Evolutionary conservation across 352 stramenopile species (phyloP), one percentile per base, ranked within the genome.

Genomic region (Phytophthora parvispora): DNA sequence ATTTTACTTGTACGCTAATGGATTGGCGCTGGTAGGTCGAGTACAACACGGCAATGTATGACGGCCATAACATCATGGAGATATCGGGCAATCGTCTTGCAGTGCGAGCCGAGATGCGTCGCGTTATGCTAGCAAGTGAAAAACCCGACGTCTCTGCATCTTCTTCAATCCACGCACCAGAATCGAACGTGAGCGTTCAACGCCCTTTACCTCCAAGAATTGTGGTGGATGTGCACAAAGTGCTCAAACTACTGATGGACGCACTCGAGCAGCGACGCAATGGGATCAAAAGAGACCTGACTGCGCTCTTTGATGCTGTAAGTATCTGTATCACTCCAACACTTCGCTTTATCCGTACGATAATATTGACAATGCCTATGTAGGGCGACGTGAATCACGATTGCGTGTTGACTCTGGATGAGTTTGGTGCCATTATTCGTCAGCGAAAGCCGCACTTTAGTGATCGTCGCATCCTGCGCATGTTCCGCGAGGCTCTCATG

Each of bases 401-500:
- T 56, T 79, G 83, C 29, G 84, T 93, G 24, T 69, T 94, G 16
- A 87, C 80, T 12, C 68, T 94, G n/a, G 69, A 77, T 13, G 86
- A 94, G 60, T 94, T 94, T 45, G 76, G 75, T 22, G 68, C 73
- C 5, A 91, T 94, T 50, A 84, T 94, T 31, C 77, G 74, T n/a
- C 69, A 72, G 3, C 77, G 83, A 32, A 77, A 85, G 13, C 75
- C 81, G 0, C 64, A 83, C 12, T 94, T 93, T 52, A 93, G 84
- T 53, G 84, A 92, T 16, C 81, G 86, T 4, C 78, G 84, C 0
- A 77, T 94, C 43, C 62, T 94, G 43, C 86, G 84, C 2, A 94
- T 94, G 86, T 93, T 94, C 40, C 83, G 84, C 1, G 84, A 94
- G 45, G 81, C 86, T 32, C 55, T 94, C 15, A 91, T 90, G 78